phyloP scores from a whole-genome alignment of 1,284 basidiomycete species.

The Trametes versicolor region DNA sequence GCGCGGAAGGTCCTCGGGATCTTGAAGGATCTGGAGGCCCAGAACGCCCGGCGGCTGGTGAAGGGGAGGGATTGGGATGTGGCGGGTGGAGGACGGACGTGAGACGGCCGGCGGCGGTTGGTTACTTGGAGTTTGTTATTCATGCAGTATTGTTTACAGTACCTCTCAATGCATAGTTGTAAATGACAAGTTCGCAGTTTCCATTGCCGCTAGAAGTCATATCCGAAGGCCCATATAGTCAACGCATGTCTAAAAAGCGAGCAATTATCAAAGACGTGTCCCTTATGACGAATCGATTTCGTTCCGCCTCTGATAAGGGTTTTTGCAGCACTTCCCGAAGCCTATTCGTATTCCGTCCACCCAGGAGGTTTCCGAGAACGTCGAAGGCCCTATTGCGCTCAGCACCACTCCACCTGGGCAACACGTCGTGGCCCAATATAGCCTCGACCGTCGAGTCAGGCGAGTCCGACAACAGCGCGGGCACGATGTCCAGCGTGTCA shows the following conservation, averaged over 20 bases:
- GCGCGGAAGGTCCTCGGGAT: constrained; percentile 65
- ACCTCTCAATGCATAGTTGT: not conserved
- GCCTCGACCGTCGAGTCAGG: constrained; percentile 1
- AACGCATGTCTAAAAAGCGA: not conserved
- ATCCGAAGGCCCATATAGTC: not conserved
- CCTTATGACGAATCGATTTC: not conserved
- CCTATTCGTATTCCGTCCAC: not conserved
- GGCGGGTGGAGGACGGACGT: not conserved
- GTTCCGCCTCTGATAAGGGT: not conserved
- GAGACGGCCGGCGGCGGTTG: not conserved
- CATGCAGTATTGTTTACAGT: too few species aligned
- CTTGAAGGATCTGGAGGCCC: constrained; percentile 55
- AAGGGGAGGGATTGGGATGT: constrained; percentile 32
- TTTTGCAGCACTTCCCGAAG: not conserved
- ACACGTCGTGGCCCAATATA: constrained; percentile 8
- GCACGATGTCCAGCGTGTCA: constrained; percentile 6
- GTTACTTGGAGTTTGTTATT: too few species aligned
- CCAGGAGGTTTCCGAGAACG: constrained; percentile 16
- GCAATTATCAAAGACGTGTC: not conserved
- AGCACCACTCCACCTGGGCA: constrained; percentile 11
- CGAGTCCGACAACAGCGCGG: not conserved
- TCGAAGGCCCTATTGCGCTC: constrained; percentile 7
- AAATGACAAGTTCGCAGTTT: too few species aligned
- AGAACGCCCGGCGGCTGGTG: constrained; percentile 17
- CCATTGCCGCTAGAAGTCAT: too few species aligned